Evolutionary conservation across 2,329 filamentous ascomycete genomes (phyloP).

Genomic region (Nothophaeocryptopus gaeumannii): DNA sequence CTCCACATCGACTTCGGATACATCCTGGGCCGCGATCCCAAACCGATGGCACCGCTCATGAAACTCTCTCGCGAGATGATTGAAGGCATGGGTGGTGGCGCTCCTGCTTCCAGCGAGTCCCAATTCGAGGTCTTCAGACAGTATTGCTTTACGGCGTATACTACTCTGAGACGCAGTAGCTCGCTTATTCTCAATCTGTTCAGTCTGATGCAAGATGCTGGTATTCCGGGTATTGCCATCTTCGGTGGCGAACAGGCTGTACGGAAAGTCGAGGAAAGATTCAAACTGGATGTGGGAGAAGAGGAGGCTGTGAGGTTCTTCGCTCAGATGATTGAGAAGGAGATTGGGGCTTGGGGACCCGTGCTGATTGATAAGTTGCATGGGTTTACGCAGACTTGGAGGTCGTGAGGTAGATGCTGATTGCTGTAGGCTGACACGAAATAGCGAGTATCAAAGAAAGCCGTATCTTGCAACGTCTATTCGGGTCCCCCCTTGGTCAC

Average conservation of each 20-base stretch:
- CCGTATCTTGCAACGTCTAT: background rate
- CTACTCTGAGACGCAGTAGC: constrained; percentile 81
- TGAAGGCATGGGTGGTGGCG: constrained; percentile 85
- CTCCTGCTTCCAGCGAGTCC: constrained; percentile 24
- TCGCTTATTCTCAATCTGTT: constrained; percentile 94
- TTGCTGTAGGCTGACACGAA: too few relatives aligned
- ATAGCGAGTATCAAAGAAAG: too few relatives aligned
- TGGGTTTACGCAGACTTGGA: constrained; percentile 85
- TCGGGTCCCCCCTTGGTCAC: background rate
- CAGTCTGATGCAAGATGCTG: constrained; percentile 94
- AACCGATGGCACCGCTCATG: constrained; percentile 95
- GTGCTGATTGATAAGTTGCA: constrained; percentile 94
- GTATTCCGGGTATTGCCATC: constrained; percentile 90
- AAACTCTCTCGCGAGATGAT: constrained; percentile 98
- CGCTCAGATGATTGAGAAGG: constrained; percentile 86
- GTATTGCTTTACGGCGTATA: constrained; percentile 94
- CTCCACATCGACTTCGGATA: constrained; percentile 99
- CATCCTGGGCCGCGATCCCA: constrained; percentile 93
- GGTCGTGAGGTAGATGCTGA: constrained; percentile 3
- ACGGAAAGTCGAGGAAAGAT: constrained; percentile 89
- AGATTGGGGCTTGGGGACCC: constrained; percentile 82
- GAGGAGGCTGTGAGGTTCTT: constrained; percentile 88
- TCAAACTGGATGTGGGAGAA: constrained; percentile 86
- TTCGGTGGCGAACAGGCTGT: constrained; percentile 72
- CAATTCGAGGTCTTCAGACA: constrained; percentile 89